Evolutionary conservation across 805 yeast species (phyloP).

Genomic region (Monosporozyma servazzii): DNA sequence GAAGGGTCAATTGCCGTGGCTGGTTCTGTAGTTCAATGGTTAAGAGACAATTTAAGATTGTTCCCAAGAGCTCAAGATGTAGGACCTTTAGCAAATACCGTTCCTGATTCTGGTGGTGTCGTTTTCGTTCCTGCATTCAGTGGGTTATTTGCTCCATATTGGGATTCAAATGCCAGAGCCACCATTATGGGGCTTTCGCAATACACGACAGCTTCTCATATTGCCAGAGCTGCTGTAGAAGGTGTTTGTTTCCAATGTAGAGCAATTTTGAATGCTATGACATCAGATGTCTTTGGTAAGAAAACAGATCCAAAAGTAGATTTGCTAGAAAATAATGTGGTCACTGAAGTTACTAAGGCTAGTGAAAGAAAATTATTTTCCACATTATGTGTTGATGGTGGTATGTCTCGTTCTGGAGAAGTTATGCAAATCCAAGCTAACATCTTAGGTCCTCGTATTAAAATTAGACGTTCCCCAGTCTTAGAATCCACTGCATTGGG

Average conservation of each 20-base stretch:
- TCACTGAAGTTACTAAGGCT: conserved; percentile 8
- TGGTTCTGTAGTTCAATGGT: conserved; percentile 89
- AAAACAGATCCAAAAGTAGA: conserved; percentile 4
- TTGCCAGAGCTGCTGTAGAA: conserved; percentile 90
- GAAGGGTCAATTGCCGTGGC: conserved; percentile 97
- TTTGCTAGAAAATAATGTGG: conserved; percentile 5
- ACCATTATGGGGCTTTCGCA: conserved; percentile 90
- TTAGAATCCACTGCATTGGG: conserved; percentile 93
- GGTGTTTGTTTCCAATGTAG: conserved; percentile 92
- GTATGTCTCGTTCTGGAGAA: conserved; percentile 84
- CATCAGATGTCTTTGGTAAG: conserved; percentile 60
- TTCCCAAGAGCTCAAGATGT: conserved; percentile 77
- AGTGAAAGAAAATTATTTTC: conserved; percentile 44
- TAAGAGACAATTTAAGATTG: conserved; percentile 79
- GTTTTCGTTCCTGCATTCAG: conserved; percentile 92
- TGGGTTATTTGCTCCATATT: conserved; percentile 91
- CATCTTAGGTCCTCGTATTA: conserved; percentile 77
- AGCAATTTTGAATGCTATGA: conserved; percentile 86
- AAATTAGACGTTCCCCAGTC: conserved; percentile 70
- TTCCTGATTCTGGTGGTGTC: conserved; percentile 78
- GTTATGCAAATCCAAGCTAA: conserved; percentile 93
- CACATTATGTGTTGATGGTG: conserved; percentile 79
- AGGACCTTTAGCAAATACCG: conserved; percentile 82
- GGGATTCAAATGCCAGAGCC: conserved; percentile 90
- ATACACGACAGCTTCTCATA: conserved; percentile 82